Base-by-base conservation (phyloP, 371 early-diverging fungal genomes). In the Mucor ambiguus region DNA sequence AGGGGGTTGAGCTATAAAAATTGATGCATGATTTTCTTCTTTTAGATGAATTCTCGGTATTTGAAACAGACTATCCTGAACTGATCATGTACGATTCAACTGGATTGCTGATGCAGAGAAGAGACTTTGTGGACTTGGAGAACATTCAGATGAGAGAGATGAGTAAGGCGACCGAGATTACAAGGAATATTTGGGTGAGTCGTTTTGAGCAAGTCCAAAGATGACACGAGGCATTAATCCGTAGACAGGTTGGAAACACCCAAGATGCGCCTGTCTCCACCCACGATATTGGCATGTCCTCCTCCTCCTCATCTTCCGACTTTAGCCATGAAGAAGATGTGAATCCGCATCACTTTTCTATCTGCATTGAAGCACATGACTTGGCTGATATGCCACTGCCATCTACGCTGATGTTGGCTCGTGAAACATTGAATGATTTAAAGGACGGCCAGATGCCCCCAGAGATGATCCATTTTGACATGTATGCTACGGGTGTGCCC, bases 281-380 rank as follows among this genome's bases (percentile, higher is more conserved):
- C 12, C 61, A 67, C 9, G 63, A 58, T 4, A 58, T 63, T 20
- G 44, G 16, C 38, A 16, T 58, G 22, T 43, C 58, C 10, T 37
- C 38, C 2, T 26, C 28, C 3, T 58, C 59, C 2, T 58, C 41
- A 0, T 58, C 18, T 3, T 58, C 59, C 9, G 59, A 58, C 4
- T 58, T 58, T 16, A 58, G 41, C 38, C 12, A 35, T 37, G 58
- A 58, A 43, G 52, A 59, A 18, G 54, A 64, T 18, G 12, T 72
- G 44, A 81, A 84, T 63, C 81, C 80, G 22, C 75, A 84, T 54
- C 77, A 75, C 29, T 84, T 87, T 43, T 83, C 87, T 2, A 79
- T 89, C 20, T 89, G 89, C 43, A 76, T 89, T 26, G 88, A 89
- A 64, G 70, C 85, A 32, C 87, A 86, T 49, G 84, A 87, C 43